These are phyloP conservation scores for Closterium sp. DNA, from an alignment of 139 green algal species.

Conservation along the genomic window DNA sequence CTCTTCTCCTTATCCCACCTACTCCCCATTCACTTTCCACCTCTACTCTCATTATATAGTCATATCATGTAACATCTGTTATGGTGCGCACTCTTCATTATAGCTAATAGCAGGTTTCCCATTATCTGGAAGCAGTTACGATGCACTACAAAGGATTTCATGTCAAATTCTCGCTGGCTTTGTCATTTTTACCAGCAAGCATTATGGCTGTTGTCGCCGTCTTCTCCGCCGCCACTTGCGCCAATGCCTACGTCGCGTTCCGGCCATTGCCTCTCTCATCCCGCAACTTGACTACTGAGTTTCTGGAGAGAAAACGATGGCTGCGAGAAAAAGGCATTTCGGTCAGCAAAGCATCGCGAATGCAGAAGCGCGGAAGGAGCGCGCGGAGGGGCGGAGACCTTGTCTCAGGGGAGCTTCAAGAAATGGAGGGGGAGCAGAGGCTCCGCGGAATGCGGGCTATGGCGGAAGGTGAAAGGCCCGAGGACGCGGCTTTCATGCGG, in stretches of 20 bases:
- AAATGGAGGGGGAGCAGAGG: neutral
- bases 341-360: neutral
- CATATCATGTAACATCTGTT: no score
- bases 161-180: neutral
- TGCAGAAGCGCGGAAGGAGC: neutral
- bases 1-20: no score
- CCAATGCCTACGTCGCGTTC: neutral
- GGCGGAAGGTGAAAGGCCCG: neutral
- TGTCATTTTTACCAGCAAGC: no score
- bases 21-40: no score
- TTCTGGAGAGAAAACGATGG: neutral
- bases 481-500: constrained; percentile 68
- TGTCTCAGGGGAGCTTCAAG: neutral
- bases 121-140: no score
- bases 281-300: neutral
- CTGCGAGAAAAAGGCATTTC: neutral
- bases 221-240: neutral
- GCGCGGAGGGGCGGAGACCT: neutral
- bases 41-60: no score
- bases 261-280: neutral
- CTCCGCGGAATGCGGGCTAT: neutral
- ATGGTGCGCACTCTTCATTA: no score
- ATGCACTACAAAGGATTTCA: neutral
- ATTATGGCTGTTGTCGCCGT: neutral
- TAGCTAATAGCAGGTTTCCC: no score